Evolutionary conservation across 2,329 filamentous ascomycete species (phyloP), one percentile per base, ranked within the genome.

Genomic region (Calonectria pseudoturangicola): DNA sequence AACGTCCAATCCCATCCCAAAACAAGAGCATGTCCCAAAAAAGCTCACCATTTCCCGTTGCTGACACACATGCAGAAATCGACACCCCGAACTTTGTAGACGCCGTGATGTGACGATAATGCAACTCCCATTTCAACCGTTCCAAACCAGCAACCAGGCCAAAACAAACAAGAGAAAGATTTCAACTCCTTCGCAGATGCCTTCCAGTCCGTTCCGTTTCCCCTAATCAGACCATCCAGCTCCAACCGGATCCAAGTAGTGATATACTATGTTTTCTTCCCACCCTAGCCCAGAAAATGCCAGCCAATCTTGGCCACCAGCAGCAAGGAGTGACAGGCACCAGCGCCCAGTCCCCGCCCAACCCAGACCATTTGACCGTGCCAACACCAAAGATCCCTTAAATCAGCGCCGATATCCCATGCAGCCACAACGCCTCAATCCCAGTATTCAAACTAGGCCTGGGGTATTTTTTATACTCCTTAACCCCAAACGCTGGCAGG

Each of bases 401-500:
- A 70, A 74, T 75, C 79, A 75, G 79, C 78, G 80, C 80, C 80
- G 73, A 41, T 69, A 75, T 75, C 73, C 74, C 69, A 81, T 80
- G 77, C 79, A 80, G 75, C 68, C 66, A 75, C 71, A 76, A 73
- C 70, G 66, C 76, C 72, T 67, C 68, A 48, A 58, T 48, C 67
- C 73, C 41, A 72, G 58, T 63, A 30, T 45, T 36, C 63, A 27
- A 51, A 41, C 30, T 33, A 9, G 70, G 54, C 50, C 63, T 47
- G 12, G 50, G 43, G 33, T 63, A 64, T 62, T 39, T 47, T 39
- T 39, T 63, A 30, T 58, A 18, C 2, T 33, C 68, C 58, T 66
- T 92, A 98, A 79, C 96, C 96, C 96, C 96, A 98, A 78, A 98
- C 96, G 76, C 95, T 97, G 76, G 96, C 95, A 83, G 97, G 95